Evolutionary conservation across 1,139 yeast species (phyloP).

Genomic region (Chernovozyma sophiae-reginae): DNA sequence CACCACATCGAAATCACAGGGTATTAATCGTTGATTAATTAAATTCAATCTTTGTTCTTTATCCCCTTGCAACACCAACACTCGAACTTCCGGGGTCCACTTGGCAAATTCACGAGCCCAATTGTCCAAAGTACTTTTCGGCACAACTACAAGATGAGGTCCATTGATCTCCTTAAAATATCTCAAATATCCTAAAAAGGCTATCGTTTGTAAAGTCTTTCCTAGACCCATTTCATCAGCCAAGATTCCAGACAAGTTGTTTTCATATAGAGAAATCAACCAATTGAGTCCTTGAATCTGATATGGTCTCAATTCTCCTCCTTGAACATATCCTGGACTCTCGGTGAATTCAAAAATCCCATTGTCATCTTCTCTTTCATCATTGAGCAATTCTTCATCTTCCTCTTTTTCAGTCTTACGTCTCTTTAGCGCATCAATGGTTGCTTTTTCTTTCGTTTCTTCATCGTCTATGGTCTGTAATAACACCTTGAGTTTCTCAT

Average conservation of each 20-base stretch:
- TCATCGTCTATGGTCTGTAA: neutral
- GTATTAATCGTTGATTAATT: conserved; percentile 54
- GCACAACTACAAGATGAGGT: conserved; percentile 88
- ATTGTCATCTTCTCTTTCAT: conserved; percentile 58
- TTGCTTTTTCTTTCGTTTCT: neutral
- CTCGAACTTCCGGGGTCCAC: conserved; percentile 97
- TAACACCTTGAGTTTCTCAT: conserved; percentile 32
- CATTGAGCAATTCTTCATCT: conserved; percentile 80
- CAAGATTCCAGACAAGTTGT: conserved; percentile 40
- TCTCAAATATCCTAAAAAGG: conserved; percentile 80
- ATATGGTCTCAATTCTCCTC: conserved; percentile 73
- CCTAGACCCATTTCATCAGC: conserved; percentile 53
- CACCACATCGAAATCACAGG: conserved; percentile 82
- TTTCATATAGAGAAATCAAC: conserved; percentile 43
- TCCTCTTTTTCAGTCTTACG: conserved; percentile 88
- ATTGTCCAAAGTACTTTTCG: conserved; percentile 91
- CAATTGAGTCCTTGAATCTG: conserved; percentile 53
- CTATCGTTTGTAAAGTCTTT: conserved; percentile 45
- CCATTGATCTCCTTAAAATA: conserved; percentile 78
- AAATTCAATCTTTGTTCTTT: conserved; percentile 69
- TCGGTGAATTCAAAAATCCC: conserved; percentile 47
- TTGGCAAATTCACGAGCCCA: conserved; percentile 91
- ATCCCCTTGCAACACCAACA: conserved; percentile 79
- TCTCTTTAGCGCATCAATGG: conserved; percentile 19
- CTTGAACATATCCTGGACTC: conserved; percentile 63